phyloP scores from a whole-genome alignment of 495 filamentous ascomycete genomes.

The Trichoderma orchidacearum region DNA sequence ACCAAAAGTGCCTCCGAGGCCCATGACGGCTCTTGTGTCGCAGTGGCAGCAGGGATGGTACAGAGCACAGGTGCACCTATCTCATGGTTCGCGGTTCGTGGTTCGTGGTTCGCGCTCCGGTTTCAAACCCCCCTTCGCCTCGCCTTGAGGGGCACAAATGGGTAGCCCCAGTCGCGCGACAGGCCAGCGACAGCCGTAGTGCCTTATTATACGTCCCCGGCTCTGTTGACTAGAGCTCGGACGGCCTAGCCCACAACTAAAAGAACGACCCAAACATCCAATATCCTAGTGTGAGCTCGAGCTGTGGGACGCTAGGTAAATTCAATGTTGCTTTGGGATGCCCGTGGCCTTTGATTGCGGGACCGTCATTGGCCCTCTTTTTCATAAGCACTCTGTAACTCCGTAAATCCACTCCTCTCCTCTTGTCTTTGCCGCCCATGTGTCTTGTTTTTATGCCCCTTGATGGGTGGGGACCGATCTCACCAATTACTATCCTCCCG shows the following conservation, averaged over 20 bases:
- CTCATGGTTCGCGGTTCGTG: not conserved
- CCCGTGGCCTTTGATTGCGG: not conserved
- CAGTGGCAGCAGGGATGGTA: not conserved
- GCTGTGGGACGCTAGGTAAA: not conserved
- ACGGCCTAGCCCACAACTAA: not conserved
- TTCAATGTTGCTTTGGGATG: not conserved
- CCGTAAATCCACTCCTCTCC: not conserved
- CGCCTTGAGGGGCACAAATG: no score
- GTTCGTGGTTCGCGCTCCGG: not conserved
- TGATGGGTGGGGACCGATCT: no score
- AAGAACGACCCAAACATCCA: not conserved
- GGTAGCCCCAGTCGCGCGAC: not conserved
- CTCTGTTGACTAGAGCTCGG: not conserved
- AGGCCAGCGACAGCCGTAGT: constrained; percentile 1
- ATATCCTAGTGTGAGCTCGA: not conserved
- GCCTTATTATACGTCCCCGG: not conserved
- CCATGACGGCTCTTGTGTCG: not conserved
- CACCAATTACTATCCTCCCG: no score
- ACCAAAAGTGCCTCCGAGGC: not conserved
- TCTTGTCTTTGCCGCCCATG: not conserved
- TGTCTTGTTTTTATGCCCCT: no score
- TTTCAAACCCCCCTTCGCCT: not conserved
- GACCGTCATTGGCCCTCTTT: not conserved
- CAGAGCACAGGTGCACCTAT: not conserved
- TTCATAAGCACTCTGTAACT: not conserved